Base-by-base conservation (phyloP, 1,139 yeast species). In the Hemisphaericaspora subhashii region DNA sequence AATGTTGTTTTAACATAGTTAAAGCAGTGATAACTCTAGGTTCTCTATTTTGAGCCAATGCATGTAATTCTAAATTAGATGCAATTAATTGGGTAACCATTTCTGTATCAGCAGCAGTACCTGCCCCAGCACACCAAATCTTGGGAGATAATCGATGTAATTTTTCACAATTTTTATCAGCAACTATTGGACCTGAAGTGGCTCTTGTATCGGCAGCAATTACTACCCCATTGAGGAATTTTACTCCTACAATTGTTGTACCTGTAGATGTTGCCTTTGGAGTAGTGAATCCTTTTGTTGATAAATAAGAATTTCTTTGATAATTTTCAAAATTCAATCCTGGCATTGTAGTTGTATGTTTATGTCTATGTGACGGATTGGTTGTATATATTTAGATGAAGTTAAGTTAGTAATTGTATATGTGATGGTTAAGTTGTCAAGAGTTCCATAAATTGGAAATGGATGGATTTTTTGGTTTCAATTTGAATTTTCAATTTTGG, bases 111-210 rank as follows among this genome's bases (percentile, higher is more conserved):
- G 98, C 98, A 33, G 98, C 98, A 14, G 98, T 92, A 62, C 98
- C 98, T 3, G 98, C 98, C 54, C 98, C 98, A 39, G 97, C 97
- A 79, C 98, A 92, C 98, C 98, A 92, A 57, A 92, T 92, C 58
- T 77, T 79, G 10, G 98, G 97, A 2, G 97, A 79, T 53, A 92
- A 78, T 54, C 95, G 72, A 67, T 92, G 98, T 49, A 92, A 74
- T 67, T 92, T 92, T 60, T 90, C 97, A 74, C 98, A 90, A 70
- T 92, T 92, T 72, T 92, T 90, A 68, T 92, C 98, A 12, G 98
- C 98, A 25, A 92, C 98, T 53, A 92, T 89, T 43, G 82, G 83
- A 16, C 98, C 98, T 28, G 94, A 83, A 4, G 98, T 92, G 43
- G 98, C 98, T 66, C 98, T 81, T 20, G 98, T 92, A 71, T 92